phyloP scores from a whole-genome alignment of 768 basidiomycete genomes.

The Mycena kentingensis region DNA sequence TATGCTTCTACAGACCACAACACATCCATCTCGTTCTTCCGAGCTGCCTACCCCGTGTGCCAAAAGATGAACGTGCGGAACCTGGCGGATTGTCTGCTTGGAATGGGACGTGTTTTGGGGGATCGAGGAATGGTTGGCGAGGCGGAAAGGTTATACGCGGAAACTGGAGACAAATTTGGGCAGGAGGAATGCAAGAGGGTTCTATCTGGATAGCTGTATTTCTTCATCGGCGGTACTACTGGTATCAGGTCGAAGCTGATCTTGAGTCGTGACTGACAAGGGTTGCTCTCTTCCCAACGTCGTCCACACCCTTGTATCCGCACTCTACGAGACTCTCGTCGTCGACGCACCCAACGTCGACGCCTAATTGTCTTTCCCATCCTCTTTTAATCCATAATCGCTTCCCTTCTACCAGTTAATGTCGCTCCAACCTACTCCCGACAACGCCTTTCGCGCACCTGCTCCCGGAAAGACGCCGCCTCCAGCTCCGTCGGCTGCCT shows the following conservation, averaged over 20 bases:
- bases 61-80: slow-evolving; percentile 14
- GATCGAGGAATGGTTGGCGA: slow-evolving; percentile 7
- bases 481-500: slow-evolving; percentile 87
- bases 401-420: slow-evolving; percentile 79
- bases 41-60: slow-evolving; percentile 16
- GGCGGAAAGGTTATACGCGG: slow-evolving; percentile 7
- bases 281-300: slow-evolving; percentile 2
- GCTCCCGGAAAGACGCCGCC: slow-evolving; percentile 86
- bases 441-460: slow-evolving; percentile 81
- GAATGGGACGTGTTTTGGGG: slow-evolving; percentile 9
- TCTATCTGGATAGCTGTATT: not conserved
- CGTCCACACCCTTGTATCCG: slow-evolving; percentile 16
- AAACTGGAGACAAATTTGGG: slow-evolving; percentile 11
- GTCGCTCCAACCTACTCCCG: slow-evolving; percentile 89
- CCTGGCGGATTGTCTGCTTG: slow-evolving; percentile 11
- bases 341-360: slow-evolving; percentile 27
- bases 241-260: no score
- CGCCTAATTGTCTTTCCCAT: slow-evolving; percentile 35
- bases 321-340: slow-evolving; percentile 31
- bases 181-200: not conserved
- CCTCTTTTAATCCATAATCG: slow-evolving; percentile 81
- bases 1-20: slow-evolving; percentile 13
- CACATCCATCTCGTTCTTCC: slow-evolving; percentile 10
- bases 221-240: no score
- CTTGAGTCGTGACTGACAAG: not conserved